Conservation (phyloP, 1,284 basidiomycete species). For the Ustilago loliicola region DNA sequence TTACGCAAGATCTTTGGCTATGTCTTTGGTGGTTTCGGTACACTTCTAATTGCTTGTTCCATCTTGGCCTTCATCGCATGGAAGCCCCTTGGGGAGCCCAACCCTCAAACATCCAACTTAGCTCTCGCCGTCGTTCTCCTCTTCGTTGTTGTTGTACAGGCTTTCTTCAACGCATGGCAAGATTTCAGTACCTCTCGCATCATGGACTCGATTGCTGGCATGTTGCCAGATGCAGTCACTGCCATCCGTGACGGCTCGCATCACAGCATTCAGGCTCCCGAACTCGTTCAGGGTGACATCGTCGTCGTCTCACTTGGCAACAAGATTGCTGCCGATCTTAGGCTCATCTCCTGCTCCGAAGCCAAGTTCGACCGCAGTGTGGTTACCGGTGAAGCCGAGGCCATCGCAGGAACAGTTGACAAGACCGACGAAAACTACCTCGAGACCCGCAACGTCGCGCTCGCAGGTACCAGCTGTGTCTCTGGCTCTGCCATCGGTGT, state of each 20-base stretch:
- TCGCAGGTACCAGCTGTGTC: constrained; percentile 79
- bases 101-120: constrained; percentile 74
- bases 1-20: constrained; percentile 74
- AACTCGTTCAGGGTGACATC: constrained; percentile 79
- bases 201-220: constrained; percentile 73
- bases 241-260: constrained; percentile 77
- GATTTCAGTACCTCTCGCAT: constrained; percentile 40
- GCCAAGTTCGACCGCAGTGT: constrained; percentile 77
- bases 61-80: constrained; percentile 74
- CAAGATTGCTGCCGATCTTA: constrained; percentile 73
- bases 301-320: constrained; percentile 73
- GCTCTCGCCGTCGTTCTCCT: constrained; percentile 71
- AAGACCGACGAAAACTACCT: constrained; percentile 74
- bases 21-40: constrained; percentile 76
- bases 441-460: constrained; percentile 75
- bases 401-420: constrained; percentile 74
- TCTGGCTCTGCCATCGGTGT: constrained; percentile 75
- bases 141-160: constrained; percentile 72
- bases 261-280: constrained; percentile 75
- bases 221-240: constrained; percentile 74
- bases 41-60: constrained; percentile 75
- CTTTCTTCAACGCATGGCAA: constrained; percentile 74
- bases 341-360: constrained; percentile 72
- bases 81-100: constrained; percentile 74
- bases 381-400: constrained; percentile 76